These are phyloP conservation scores for Daldinia sp. DNA, from an alignment of 2,329 filamentous ascomycete species.

Conservation along the genomic window DNA sequence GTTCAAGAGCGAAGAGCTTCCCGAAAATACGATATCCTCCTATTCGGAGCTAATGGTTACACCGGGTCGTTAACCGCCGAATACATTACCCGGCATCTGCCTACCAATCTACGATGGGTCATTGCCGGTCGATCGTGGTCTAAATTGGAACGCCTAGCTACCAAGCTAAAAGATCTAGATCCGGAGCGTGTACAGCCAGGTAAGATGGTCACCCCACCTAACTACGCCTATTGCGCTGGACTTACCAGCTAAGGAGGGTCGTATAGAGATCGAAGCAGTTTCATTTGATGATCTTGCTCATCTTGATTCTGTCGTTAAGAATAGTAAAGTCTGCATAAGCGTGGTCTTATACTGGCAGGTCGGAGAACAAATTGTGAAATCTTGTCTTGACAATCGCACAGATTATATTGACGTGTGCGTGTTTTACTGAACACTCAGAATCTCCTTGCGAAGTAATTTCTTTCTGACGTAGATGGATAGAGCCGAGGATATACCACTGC, in stretches of 20 bases:
- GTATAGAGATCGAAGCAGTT: conserved; percentile 28
- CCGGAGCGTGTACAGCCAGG: conserved; percentile 34
- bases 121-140: conserved; percentile 26
- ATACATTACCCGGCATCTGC: conserved; percentile 16
- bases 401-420: conserved; percentile 40
- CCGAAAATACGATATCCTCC: conserved; percentile 26
- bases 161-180: conserved; percentile 16
- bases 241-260: conserved; percentile 1
- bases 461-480: not conserved
- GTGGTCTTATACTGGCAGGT: conserved; percentile 36
- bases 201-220: conserved; percentile 1
- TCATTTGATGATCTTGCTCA: conserved; percentile 24
- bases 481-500: conserved; percentile 15
- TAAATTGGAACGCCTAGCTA: conserved; percentile 23
- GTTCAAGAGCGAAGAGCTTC: conserved; percentile 6
- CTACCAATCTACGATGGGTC: conserved; percentile 26
- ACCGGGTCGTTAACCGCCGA: conserved; percentile 28
- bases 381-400: conserved; percentile 37
- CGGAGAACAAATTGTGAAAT: conserved; percentile 33
- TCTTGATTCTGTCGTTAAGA: conserved; percentile 23
- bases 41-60: conserved; percentile 33
- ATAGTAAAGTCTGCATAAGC: conserved; percentile 37
- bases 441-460: too few relatives aligned
- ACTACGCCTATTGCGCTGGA: not conserved
- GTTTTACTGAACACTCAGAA: not conserved